These are phyloP conservation scores for Microbotryum scabiosae DNA, from an alignment of 1,284 basidiomycete species.

Conservation along the genomic window DNA sequence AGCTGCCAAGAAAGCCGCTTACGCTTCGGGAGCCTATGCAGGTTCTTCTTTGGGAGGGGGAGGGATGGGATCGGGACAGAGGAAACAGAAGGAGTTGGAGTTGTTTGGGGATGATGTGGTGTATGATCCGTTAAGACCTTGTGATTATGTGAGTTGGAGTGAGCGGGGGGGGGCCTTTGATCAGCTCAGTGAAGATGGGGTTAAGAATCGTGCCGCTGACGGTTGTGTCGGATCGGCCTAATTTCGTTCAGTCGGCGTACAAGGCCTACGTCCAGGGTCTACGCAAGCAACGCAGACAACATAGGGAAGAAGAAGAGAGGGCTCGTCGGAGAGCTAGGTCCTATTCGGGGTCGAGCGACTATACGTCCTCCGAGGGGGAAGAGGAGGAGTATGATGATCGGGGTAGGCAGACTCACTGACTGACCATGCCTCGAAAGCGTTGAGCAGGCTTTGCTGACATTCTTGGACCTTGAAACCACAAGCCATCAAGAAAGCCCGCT, in stretches of 20 bases:
- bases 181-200: neutral
- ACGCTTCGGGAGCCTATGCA: neutral
- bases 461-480: neutral
- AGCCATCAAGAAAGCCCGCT: slow-evolving; percentile 26
- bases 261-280: slow-evolving; percentile 18
- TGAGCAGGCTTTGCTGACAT: too few relatives aligned
- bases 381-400: slow-evolving; percentile 1
- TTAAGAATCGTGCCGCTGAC: neutral
- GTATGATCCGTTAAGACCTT: slow-evolving; percentile 70
- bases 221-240: neutral
- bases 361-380: slow-evolving; percentile 18
- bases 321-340: slow-evolving; percentile 15
- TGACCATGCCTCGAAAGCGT: neutral
- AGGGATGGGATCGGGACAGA: slow-evolving; percentile 10
- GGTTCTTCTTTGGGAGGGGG: slow-evolving; percentile 6
- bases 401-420: neutral
- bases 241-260: slow-evolving; percentile 29
- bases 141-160: slow-evolving; percentile 52
- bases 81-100: slow-evolving; percentile 24
- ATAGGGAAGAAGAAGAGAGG: slow-evolving; percentile 24
- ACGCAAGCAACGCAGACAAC: slow-evolving; percentile 16
- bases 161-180: too few relatives aligned
- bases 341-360: slow-evolving; percentile 18
- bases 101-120: slow-evolving; percentile 45
- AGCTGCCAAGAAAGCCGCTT: slow-evolving; percentile 32